phyloP scores from a whole-genome alignment of 1,284 basidiomycete species.

The Apiotrichum gamsii region DNA sequence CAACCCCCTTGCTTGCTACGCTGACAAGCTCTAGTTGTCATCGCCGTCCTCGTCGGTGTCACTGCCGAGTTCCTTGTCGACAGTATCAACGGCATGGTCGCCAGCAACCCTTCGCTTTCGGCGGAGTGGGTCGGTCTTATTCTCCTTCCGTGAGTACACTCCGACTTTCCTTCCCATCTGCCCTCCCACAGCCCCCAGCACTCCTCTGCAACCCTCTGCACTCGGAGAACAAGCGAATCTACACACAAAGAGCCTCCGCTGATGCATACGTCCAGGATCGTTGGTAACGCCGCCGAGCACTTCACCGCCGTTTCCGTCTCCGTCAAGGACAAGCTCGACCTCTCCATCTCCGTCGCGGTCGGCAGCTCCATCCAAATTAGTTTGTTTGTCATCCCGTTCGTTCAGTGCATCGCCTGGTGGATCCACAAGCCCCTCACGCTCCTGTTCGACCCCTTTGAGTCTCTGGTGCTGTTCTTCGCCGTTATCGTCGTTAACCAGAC shows the following conservation, averaged over 20 bases:
- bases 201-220: not conserved
- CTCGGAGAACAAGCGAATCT: too few relatives aligned
- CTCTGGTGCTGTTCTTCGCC: constrained; percentile 52
- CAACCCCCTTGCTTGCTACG: too few relatives aligned
- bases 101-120: constrained; percentile 50
- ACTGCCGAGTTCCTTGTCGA: constrained; percentile 64
- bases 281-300: constrained; percentile 57
- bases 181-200: too few relatives aligned
- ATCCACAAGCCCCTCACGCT: constrained; percentile 51
- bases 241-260: too few relatives aligned
- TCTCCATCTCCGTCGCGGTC: constrained; percentile 66
- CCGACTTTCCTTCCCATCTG: too few relatives aligned
- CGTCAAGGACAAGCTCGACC: constrained; percentile 59
- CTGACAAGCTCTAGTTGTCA: constrained; percentile 24
- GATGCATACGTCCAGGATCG: too few relatives aligned
- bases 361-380: constrained; percentile 92
- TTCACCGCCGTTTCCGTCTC: constrained; percentile 83
- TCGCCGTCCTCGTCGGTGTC: constrained; percentile 51
- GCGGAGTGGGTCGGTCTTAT: constrained; percentile 78
- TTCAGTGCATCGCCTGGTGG: constrained; percentile 52
- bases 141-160: too few relatives aligned
- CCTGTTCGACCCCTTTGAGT: constrained; percentile 49
- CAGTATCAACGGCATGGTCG: constrained; percentile 45
- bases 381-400: constrained; percentile 68
- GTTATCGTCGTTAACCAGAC: constrained; percentile 77